These are phyloP conservation scores for Phylloporus sp. DNA, from an alignment of 768 basidiomycete genomes.

Conservation along the genomic window DNA sequence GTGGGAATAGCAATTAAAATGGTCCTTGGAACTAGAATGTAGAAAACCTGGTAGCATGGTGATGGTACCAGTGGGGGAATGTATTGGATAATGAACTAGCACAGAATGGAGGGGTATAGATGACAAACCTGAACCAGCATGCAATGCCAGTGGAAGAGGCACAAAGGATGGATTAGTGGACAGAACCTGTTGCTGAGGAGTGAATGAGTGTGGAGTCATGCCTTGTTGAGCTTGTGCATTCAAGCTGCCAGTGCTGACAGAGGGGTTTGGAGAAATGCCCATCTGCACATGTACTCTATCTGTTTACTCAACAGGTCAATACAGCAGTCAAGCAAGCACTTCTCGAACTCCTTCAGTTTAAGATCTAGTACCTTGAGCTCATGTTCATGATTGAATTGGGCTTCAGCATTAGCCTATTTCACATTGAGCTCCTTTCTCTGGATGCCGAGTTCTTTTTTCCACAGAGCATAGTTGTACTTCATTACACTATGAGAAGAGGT, in stretches of 20 bases:
- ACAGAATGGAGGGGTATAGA: no score
- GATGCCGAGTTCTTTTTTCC: conserved; percentile 1
- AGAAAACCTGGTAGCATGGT: no score
- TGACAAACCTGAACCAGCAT: no score
- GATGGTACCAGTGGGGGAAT: no score
- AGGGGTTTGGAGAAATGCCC: not conserved
- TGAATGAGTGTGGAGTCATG: not conserved
- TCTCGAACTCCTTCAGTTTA: not conserved
- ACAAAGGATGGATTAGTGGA: no score
- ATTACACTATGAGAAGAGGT: not conserved
- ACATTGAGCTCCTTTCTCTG: not conserved
- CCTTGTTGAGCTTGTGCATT: no score
- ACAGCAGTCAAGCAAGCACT: not conserved
- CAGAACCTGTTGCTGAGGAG: not conserved
- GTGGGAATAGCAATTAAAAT: no score
- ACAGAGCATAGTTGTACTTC: not conserved
- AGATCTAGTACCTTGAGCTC: conserved; percentile 2
- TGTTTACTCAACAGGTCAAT: not conserved
- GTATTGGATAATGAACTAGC: no score
- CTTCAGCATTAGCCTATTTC: not conserved
- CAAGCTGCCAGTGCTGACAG: not conserved
- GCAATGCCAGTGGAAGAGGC: no score
- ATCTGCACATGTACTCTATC: not conserved
- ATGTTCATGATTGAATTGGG: not conserved
- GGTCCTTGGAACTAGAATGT: no score